Evolutionary conservation across 23 red algal genomes (phyloP).

Genomic region (Cyanidium caldarium): DNA sequence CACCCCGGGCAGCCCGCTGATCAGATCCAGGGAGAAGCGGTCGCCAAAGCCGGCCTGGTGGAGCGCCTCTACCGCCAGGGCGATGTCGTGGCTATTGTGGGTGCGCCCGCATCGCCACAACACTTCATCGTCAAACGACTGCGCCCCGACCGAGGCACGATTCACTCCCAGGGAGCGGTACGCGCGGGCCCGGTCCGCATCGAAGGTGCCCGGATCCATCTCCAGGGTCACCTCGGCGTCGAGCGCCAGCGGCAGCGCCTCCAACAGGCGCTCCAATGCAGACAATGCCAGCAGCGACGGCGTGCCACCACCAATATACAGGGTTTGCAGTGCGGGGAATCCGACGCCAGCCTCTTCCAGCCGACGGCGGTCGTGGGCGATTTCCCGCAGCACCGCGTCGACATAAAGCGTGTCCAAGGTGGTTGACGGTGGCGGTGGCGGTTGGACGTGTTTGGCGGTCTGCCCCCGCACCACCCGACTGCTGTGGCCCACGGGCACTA

Average conservation of each 20-base stretch:
- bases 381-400: constrained; percentile 3
- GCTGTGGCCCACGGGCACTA: constrained; percentile 26
- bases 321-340: constrained; percentile 24
- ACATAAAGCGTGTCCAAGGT: constrained; percentile 39
- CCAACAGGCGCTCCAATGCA: constrained; percentile 13
- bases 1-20: constrained; percentile 62
- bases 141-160: constrained; percentile 65
- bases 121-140: constrained; percentile 51
- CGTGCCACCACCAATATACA: constrained; percentile 93
- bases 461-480: not conserved
- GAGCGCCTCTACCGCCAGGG: constrained; percentile 26
- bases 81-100: constrained; percentile 39
- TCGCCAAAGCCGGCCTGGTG: constrained; percentile 20
- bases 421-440: not conserved
- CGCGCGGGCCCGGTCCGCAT: not conserved
- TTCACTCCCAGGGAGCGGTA: constrained; percentile 43
- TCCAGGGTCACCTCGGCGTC: constrained; percentile 64
- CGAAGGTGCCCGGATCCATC: constrained; percentile 95
- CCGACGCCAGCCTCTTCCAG: not conserved
- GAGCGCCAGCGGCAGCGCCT: constrained; percentile 16
- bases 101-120: constrained; percentile 40
- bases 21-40: constrained; percentile 61
- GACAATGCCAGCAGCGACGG: constrained; percentile 45
- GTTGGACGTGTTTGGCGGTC: not conserved
- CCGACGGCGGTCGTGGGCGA: not conserved